Evolutionary conservation across 768 basidiomycete genomes (phyloP).

Genomic region (Boletus subparvulus): DNA sequence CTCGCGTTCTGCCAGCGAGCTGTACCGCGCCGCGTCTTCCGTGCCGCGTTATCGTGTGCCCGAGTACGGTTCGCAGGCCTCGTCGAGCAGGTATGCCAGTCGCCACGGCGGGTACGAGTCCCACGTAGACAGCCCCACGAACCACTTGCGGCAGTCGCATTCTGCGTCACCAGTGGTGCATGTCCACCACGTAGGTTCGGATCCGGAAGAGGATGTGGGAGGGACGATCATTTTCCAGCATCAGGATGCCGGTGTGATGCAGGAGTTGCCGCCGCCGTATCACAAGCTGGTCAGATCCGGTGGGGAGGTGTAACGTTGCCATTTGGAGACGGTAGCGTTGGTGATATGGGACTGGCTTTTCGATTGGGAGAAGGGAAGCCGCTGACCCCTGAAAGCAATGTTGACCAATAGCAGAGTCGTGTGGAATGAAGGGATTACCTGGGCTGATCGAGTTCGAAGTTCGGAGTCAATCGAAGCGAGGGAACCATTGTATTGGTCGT

Average conservation of each 20-base stretch:
- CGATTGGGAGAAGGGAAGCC: not conserved
- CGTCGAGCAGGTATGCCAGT: not conserved
- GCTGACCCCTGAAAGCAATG: not conserved
- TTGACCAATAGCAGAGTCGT: not conserved
- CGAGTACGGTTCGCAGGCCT: not conserved
- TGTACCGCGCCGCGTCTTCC: slow-evolving; percentile 8
- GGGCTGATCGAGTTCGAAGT: not conserved
- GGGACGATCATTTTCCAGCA: slow-evolving; percentile 14
- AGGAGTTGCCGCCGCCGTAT: slow-evolving; percentile 30
- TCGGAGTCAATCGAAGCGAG: not conserved
- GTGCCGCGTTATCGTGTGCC: not conserved
- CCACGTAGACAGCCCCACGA: not conserved
- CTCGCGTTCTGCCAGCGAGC: slow-evolving; percentile 27
- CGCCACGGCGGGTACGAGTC: not conserved
- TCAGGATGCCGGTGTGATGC: slow-evolving; percentile 15
- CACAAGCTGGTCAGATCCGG: slow-evolving; percentile 10
- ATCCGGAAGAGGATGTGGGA: not conserved
- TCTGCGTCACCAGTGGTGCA: slow-evolving; percentile 18
- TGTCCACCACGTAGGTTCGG: not conserved
- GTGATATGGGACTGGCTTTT: not conserved
- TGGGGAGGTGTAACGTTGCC: not conserved
- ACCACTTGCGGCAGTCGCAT: slow-evolving; percentile 21
- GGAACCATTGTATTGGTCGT: not conserved
- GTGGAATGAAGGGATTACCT: not conserved
- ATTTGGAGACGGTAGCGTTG: not conserved